These are phyloP conservation scores for Mariannaea elegans DNA, from an alignment of 2,329 filamentous ascomycete species.

Conservation along the genomic window DNA sequence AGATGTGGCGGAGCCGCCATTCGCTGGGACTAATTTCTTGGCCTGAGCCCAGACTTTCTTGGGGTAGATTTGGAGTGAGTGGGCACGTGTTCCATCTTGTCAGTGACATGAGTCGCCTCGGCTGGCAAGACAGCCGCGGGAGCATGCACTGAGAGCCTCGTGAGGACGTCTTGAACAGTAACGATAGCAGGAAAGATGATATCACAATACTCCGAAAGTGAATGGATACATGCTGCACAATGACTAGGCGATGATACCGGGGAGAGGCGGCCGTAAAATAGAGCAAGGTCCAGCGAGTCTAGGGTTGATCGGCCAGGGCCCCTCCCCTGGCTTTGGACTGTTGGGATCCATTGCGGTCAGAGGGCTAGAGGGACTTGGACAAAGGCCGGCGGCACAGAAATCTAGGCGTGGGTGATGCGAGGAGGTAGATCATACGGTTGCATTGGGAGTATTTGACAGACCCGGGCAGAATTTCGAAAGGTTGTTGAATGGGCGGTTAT, in stretches of 20 bases:
- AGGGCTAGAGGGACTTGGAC: neutral
- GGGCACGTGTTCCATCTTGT: slow-evolving; percentile 30
- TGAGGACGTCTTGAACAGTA: neutral
- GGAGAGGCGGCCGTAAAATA: slow-evolving; percentile 1
- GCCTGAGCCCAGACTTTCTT: neutral
- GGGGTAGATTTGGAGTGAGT: neutral
- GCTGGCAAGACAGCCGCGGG: slow-evolving; percentile 21
- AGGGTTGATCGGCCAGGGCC: slow-evolving; percentile 23
- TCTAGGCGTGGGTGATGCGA: slow-evolving; percentile 18
- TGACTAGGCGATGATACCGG: neutral
- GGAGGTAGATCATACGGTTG: slow-evolving; percentile 9
- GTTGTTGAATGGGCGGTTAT: neutral
- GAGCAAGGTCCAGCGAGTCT: neutral
- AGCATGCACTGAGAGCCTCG: slow-evolving; percentile 1
- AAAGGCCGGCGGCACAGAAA: slow-evolving; percentile 10
- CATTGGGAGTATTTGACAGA: neutral
- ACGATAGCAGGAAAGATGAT: slow-evolving; percentile 13
- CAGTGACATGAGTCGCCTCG: slow-evolving; percentile 29
- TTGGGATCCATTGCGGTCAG: slow-evolving; percentile 23
- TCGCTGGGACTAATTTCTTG: neutral
- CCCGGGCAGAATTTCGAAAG: too few species aligned
- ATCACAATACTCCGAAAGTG: slow-evolving; percentile 4
- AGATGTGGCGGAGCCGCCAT: neutral
- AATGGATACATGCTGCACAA: neutral
- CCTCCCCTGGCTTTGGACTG: slow-evolving; percentile 20